Conservation (phyloP, 1,284 basidiomycete species). For the Pisolithus thermaeus region DNA sequence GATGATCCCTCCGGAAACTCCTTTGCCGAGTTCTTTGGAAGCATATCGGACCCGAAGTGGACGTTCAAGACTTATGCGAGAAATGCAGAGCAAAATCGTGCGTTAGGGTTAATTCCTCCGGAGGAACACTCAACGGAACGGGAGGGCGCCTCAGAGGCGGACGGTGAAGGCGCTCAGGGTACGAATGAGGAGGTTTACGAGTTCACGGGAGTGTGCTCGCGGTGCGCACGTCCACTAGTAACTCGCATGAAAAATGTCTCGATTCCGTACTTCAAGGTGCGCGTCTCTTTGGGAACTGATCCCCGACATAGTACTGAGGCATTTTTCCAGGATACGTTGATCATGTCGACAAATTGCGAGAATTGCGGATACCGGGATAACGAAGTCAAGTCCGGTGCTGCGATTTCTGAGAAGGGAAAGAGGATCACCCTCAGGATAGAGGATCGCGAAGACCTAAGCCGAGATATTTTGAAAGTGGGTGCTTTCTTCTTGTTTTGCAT, state of each 20-base stretch:
- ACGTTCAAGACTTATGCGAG: constrained; percentile 76
- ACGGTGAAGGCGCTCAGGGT: constrained; percentile 13
- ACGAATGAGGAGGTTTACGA: constrained; percentile 83
- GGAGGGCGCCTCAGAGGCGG: constrained; percentile 20
- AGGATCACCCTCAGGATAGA: constrained; percentile 87
- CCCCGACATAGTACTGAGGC: not conserved
- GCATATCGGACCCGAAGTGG: constrained; percentile 86
- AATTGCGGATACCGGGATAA: constrained; percentile 95
- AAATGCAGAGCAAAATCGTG: constrained; percentile 68
- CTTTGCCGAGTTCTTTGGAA: constrained; percentile 81
- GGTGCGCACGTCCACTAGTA: constrained; percentile 79
- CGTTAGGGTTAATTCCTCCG: constrained; percentile 65
- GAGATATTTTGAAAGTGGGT: constrained; percentile 87
- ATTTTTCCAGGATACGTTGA: constrained; percentile 77
- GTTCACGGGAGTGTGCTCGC: constrained; percentile 87
- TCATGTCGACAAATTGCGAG: constrained; percentile 99
- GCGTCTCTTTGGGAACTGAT: not conserved
- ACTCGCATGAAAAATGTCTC: constrained; percentile 96
- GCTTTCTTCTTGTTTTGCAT: not conserved
- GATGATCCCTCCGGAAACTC: constrained; percentile 97
- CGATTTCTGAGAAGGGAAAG: constrained; percentile 83
- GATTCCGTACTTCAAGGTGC: constrained; percentile 96
- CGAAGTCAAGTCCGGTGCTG: constrained; percentile 92
- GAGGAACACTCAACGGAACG: constrained; percentile 34
- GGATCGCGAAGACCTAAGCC: constrained; percentile 86